phyloP scores from a whole-genome alignment of 805 yeast genomes.

The Nakazawaea holstii region DNA sequence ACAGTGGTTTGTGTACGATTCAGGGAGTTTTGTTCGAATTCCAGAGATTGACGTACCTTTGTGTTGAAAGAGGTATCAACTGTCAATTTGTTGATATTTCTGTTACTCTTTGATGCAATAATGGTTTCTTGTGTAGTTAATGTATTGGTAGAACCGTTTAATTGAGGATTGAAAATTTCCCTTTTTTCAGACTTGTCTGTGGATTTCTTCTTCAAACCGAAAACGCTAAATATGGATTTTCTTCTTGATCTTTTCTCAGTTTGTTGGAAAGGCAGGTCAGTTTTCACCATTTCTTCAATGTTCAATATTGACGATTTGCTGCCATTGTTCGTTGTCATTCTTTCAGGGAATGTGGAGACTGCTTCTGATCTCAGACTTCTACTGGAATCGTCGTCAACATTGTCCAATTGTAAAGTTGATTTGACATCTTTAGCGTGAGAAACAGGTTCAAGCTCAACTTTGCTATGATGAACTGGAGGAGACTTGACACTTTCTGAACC shows the following conservation, averaged over 20 bases:
- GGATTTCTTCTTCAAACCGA: constrained; percentile 13
- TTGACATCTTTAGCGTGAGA: background rate
- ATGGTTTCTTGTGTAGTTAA: constrained; percentile 7
- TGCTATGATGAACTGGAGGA: background rate
- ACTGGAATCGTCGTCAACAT: no score
- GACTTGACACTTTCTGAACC: no score
- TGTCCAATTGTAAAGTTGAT: background rate
- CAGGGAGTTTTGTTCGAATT: background rate
- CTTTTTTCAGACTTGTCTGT: background rate
- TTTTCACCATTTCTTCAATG: background rate
- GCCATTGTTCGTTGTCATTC: background rate
- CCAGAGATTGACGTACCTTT: background rate
- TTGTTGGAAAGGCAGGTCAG: background rate
- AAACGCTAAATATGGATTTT: constrained; percentile 22
- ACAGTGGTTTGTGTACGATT: background rate
- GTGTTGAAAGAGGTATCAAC: constrained; percentile 4
- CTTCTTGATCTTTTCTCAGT: constrained; percentile 14
- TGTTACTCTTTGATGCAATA: constrained; percentile 1
- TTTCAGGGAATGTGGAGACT: background rate
- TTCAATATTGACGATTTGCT: background rate
- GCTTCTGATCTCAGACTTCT: no score
- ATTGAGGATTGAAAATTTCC: background rate
- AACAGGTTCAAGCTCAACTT: background rate
- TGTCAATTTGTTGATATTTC: constrained; percentile 7
- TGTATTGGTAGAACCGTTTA: background rate